Evolutionary conservation across 164 flowering plant genomes (phyloP).

Genomic region (Chimonanthus praecox): DNA sequence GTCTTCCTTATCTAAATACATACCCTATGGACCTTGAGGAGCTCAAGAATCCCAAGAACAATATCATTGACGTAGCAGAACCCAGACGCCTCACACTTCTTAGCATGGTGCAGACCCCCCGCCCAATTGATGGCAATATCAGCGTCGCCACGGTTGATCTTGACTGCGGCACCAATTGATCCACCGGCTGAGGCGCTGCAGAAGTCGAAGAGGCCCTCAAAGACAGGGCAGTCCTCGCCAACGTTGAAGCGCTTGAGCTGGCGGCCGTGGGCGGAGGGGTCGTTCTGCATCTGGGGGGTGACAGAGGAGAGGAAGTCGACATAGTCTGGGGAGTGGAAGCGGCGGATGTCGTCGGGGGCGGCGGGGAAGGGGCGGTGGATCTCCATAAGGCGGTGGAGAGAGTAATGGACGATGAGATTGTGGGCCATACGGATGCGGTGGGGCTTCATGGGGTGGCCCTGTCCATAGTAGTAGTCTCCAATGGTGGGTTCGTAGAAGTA

Average conservation of each 20-base stretch:
- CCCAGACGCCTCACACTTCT: conserved; percentile 62
- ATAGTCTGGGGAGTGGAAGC: conserved; percentile 51
- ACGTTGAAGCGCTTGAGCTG: conserved; percentile 46
- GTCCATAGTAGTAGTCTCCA: conserved; percentile 65
- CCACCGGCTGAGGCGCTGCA: conserved; percentile 58
- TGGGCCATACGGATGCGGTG: conserved; percentile 65
- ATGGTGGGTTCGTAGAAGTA: conserved; percentile 64
- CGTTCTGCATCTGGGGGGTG: conserved; percentile 31
- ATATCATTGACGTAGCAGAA: conserved; percentile 63
- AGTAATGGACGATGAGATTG: conserved; percentile 46
- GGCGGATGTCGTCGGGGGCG: conserved; percentile 32
- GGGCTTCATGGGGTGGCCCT: conserved; percentile 72
- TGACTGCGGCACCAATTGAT: conserved; percentile 50
- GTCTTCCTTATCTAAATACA: background rate
- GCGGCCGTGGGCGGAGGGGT: conserved; percentile 23
- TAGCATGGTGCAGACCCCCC: conserved; percentile 59
- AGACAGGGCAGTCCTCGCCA: conserved; percentile 64
- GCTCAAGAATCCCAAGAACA: conserved; percentile 55
- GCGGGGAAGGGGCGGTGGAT: conserved; percentile 49
- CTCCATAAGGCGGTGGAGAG: conserved; percentile 49
- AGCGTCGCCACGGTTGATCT: conserved; percentile 38
- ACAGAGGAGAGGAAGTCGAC: conserved; percentile 46
- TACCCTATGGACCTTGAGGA: conserved; percentile 50
- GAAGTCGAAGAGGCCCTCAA: conserved; percentile 45
- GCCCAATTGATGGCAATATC: conserved; percentile 67